These are phyloP conservation scores for Colletotrichum lupini DNA, from an alignment of 2,329 filamentous ascomycete species.

Conservation along the genomic window DNA sequence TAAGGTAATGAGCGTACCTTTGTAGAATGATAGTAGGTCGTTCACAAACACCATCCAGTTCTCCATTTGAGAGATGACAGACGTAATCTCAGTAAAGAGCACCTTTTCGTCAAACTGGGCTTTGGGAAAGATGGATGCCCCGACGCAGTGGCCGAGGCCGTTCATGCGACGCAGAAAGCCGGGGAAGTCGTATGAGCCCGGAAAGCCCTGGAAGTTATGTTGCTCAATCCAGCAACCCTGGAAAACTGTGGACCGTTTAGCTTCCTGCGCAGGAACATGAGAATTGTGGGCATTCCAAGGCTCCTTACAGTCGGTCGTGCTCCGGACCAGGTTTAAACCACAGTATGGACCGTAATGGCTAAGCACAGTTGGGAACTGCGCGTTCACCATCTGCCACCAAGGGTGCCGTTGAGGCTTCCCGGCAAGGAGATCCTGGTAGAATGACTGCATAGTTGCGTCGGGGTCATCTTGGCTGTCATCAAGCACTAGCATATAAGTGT, in stretches of 20 bases:
- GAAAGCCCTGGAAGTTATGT: slow-evolving; percentile 37
- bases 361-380: slow-evolving; percentile 36
- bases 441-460: slow-evolving; percentile 33
- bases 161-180: slow-evolving; percentile 39
- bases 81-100: slow-evolving; percentile 36
- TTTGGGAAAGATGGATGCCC: slow-evolving; percentile 32
- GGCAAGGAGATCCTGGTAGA: slow-evolving; percentile 35
- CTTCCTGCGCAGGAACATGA: background rate
- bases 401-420: slow-evolving; percentile 33
- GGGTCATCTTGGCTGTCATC: slow-evolving; percentile 37
- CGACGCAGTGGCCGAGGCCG: slow-evolving; percentile 37
- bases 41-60: slow-evolving; percentile 38
- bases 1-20: slow-evolving; percentile 5
- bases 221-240: slow-evolving; percentile 40
- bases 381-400: slow-evolving; percentile 37
- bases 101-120: slow-evolving; percentile 33
- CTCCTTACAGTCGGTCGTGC: slow-evolving; percentile 34
- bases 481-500: slow-evolving; percentile 37
- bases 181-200: slow-evolving; percentile 36
- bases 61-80: slow-evolving; percentile 37
- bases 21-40: slow-evolving; percentile 40
- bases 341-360: slow-evolving; percentile 37
- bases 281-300: background rate
- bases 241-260: slow-evolving; percentile 23
- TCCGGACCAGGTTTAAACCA: slow-evolving; percentile 36